These are phyloP conservation scores for Pseudogymnoascus verrucosus DNA, from an alignment of 2,329 filamentous ascomycete genomes.

Conservation along the genomic window DNA sequence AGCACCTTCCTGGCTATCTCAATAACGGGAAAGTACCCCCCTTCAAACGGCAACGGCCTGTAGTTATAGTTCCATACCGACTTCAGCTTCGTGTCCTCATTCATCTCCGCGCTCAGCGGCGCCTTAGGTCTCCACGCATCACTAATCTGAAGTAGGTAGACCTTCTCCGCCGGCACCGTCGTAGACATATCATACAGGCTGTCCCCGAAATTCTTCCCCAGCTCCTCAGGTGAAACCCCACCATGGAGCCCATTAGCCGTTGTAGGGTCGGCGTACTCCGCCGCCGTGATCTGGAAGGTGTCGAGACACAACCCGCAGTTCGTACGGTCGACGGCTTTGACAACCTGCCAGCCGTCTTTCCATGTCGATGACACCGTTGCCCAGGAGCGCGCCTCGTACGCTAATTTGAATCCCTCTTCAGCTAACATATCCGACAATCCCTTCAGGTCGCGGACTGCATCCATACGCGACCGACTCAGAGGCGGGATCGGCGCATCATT, in stretches of 20 bases:
- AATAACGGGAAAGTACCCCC: constrained; percentile 61
- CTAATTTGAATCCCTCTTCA: constrained; percentile 49
- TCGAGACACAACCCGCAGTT: constrained; percentile 72
- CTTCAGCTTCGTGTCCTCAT: constrained; percentile 49
- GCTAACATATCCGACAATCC: constrained; percentile 56
- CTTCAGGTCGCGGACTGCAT: constrained; percentile 33
- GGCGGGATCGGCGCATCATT: background rate
- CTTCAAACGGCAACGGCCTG: constrained; percentile 60
- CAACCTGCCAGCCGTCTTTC: constrained; percentile 63
- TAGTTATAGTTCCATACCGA: constrained; percentile 65
- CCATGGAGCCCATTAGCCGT: constrained; percentile 48
- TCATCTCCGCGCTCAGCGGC: constrained; percentile 43
- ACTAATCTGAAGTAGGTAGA: constrained; percentile 66
- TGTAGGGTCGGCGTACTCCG: constrained; percentile 66
- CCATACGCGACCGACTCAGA: background rate
- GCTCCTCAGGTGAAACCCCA: constrained; percentile 29
- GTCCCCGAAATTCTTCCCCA: constrained; percentile 42
- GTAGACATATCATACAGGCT: constrained; percentile 49
- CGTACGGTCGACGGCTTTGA: constrained; percentile 49
- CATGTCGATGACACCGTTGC: constrained; percentile 60
- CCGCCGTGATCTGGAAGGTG: constrained; percentile 67
- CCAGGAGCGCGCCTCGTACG: constrained; percentile 83
- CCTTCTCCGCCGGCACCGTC: constrained; percentile 59
- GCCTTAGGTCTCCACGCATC: constrained; percentile 60
- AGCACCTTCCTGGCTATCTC: constrained; percentile 59